Conservation (phyloP, 2,329 filamentous ascomycete genomes). For the Botrytis elliptica region DNA sequence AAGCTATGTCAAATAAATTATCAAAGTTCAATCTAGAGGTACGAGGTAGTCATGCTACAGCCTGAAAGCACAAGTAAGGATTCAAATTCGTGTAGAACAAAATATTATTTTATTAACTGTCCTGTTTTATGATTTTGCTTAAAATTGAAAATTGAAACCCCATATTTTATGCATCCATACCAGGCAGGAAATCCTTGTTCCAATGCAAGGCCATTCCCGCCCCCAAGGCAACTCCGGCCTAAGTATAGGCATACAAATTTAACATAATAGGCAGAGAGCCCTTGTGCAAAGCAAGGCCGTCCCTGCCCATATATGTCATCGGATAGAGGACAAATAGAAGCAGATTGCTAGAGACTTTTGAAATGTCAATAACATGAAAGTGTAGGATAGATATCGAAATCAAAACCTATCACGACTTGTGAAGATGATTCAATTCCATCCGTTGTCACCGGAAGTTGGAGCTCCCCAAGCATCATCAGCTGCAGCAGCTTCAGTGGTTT, state of each 20-base stretch:
- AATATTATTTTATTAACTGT: not conserved
- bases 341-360: not conserved
- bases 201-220: slow-evolving; percentile 9
- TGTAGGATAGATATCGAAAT: not conserved
- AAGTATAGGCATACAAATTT: slow-evolving; percentile 11
- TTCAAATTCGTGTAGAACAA: not conserved
- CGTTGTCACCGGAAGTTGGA: not conserved
- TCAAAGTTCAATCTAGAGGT: not conserved
- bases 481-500: slow-evolving; percentile 9
- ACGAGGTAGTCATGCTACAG: not conserved
- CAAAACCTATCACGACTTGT: not conserved
- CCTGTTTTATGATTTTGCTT: not conserved
- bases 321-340: not conserved
- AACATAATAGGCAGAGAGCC: slow-evolving; percentile 6
- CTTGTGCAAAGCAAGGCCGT: slow-evolving; percentile 4
- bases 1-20: not conserved
- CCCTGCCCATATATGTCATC: not conserved
- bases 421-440: not conserved
- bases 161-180: slow-evolving; percentile 6
- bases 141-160: not conserved
- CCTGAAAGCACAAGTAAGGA: not conserved
- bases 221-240: slow-evolving; percentile 15
- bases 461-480: slow-evolving; percentile 7
- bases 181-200: slow-evolving; percentile 12
- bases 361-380: slow-evolving; percentile 2